These are phyloP conservation scores for Russula vinacea DNA, from an alignment of 768 basidiomycete genomes.

Conservation along the genomic window DNA sequence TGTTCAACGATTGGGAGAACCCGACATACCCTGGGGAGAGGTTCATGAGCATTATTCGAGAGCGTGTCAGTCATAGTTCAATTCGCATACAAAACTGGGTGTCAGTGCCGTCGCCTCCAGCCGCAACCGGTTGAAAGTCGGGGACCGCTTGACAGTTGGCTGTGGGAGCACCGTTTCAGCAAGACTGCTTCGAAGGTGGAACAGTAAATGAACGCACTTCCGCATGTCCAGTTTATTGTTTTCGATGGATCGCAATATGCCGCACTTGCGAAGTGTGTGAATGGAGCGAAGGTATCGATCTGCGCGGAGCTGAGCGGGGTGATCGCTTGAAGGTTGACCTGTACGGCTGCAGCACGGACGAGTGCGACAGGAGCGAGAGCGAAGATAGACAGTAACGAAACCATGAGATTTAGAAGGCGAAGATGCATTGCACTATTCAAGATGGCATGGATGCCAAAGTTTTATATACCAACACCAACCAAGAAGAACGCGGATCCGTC, in stretches of 20 bases:
- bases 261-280: constrained; percentile 35
- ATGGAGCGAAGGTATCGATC: constrained; percentile 35
- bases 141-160: constrained; percentile 49
- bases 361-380: not conserved
- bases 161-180: constrained; percentile 23
- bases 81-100: constrained; percentile 43
- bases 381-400: not conserved
- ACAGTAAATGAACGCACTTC: constrained; percentile 27
- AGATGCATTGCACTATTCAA: not conserved
- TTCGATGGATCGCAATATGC: constrained; percentile 36
- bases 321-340: constrained; percentile 26
- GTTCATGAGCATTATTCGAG: not conserved
- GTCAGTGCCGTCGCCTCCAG: constrained; percentile 45
- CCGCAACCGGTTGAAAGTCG: constrained; percentile 46
- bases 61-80: not conserved
- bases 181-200: not conserved
- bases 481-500: not conserved
- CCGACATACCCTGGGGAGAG: constrained; percentile 49
- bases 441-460: not conserved
- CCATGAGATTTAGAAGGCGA: not conserved
- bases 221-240: constrained; percentile 36
- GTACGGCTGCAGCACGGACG: not conserved
- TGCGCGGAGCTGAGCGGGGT: constrained; percentile 31
- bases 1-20: constrained; percentile 42
- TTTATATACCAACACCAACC: not conserved